Conservation (phyloP, 176 grass and related monocot species). For the Tuctoria greenei region DNA sequence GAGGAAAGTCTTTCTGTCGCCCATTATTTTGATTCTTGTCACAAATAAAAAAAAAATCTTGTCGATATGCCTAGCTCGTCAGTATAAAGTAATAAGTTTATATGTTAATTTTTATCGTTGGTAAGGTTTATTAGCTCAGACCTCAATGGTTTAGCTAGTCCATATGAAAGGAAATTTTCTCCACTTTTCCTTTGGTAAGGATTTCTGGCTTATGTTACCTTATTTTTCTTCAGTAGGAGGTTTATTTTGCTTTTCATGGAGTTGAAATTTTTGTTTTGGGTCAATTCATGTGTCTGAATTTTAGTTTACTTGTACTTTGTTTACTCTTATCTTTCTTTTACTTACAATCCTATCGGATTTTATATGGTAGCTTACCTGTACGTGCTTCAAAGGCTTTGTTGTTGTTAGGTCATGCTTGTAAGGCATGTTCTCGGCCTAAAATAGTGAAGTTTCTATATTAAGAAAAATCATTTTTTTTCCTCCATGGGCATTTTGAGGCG, state of each 20-base stretch:
- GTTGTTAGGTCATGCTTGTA: background rate
- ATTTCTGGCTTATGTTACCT: background rate
- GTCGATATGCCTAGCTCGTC: conserved; percentile 33
- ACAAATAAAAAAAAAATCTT: conserved; percentile 50
- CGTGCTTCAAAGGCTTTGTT: too few species aligned
- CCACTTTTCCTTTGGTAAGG: background rate
- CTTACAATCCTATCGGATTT: too few species aligned
- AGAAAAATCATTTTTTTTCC: background rate
- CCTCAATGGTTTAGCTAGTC: background rate
- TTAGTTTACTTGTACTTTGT: too few species aligned
- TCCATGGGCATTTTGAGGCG: background rate
- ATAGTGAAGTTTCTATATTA: background rate
- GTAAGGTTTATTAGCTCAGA: conserved; percentile 5
- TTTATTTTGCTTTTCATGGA: background rate
- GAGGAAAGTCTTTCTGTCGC: conserved; percentile 38
- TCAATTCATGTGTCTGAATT: too few species aligned
- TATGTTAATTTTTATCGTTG: background rate
- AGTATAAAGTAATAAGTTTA: conserved; percentile 27
- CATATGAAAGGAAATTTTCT: background rate
- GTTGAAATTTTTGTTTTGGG: background rate
- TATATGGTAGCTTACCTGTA: too few species aligned
- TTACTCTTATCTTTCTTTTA: too few species aligned
- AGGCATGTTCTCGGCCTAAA: background rate
- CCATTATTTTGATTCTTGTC: conserved; percentile 58
- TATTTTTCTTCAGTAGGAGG: background rate